phyloP scores from a whole-genome alignment of 495 filamentous ascomycete species.

The Neurospora africana region DNA sequence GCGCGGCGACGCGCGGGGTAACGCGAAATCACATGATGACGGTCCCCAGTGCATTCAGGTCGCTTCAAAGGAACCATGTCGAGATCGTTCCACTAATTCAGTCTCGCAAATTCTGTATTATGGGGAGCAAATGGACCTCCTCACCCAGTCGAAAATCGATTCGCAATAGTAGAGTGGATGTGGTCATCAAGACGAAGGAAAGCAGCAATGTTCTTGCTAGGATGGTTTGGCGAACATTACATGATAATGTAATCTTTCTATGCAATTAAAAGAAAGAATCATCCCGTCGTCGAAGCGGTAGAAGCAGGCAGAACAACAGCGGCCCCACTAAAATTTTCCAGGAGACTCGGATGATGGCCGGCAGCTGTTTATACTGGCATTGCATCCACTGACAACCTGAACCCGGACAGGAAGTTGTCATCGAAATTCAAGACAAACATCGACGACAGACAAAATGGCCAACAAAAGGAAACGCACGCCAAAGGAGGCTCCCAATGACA shows the following conservation, averaged over 20 bases:
- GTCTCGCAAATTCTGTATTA: background rate
- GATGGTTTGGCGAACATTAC: background rate
- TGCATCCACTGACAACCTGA: background rate
- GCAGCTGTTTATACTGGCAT: background rate
- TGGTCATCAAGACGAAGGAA: background rate
- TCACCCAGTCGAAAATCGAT: background rate
- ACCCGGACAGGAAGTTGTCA: background rate
- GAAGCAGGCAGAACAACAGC: background rate
- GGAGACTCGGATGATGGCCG: background rate
- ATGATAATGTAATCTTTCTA: background rate
- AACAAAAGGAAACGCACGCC: slow-evolving; percentile 35
- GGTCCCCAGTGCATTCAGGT: background rate
- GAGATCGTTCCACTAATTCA: background rate
- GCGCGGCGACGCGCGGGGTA: slow-evolving; percentile 5
- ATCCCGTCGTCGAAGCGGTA: background rate
- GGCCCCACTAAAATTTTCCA: background rate
- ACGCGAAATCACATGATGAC: slow-evolving; percentile 12
- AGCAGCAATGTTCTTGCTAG: background rate
- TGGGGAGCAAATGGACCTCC: background rate
- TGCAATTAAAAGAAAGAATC: background rate
- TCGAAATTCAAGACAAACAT: background rate
- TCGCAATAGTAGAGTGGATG: background rate
- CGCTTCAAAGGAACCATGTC: background rate
- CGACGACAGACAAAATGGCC: slow-evolving; percentile 17
- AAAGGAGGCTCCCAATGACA: slow-evolving; percentile 22